Percentiles rank a stretch among this genome's conserved stretches.
Conservation (phyloP, 2,329 filamentous ascomycete genomes). For the Fusarium chuoi region DNA sequence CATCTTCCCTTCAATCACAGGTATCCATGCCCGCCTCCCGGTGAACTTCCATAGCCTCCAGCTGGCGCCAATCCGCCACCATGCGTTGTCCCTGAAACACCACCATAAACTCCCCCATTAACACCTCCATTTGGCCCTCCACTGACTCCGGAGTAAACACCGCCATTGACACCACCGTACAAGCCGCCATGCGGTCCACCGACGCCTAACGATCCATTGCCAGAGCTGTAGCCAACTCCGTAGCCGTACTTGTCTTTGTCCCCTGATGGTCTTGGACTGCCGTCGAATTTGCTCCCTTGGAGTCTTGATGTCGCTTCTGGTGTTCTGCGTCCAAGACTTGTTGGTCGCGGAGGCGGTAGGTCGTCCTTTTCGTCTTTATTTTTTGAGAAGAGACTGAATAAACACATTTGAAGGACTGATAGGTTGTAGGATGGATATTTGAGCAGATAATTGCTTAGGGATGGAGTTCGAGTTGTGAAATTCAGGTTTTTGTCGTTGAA, state of each 20-base stretch:
- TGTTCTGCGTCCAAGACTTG: constrained; percentile 20
- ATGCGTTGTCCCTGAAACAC: constrained; percentile 18
- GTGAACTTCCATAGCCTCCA: constrained; percentile 23
- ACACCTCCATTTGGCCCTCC: constrained; percentile 23
- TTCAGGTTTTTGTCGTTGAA: neutral
- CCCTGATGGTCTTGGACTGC: constrained; percentile 7
- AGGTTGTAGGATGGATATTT: neutral
- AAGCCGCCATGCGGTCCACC: constrained; percentile 14
- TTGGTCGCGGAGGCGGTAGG: constrained; percentile 8
- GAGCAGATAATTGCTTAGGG: fast-evolving
- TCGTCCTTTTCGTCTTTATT: constrained; percentile 6
- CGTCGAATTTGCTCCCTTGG: constrained; percentile 15
- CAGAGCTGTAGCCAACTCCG: constrained; percentile 7
- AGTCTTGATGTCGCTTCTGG: constrained; percentile 28
- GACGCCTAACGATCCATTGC: constrained; percentile 8
- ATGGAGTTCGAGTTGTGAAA: fast-evolving
- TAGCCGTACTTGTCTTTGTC: constrained; percentile 9
- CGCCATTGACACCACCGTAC: constrained; percentile 29
- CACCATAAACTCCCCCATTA: constrained; percentile 27
- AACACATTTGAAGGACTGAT: neutral
- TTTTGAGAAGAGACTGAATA: constrained; percentile 32
- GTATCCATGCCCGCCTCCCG: constrained; percentile 22
- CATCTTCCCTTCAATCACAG: neutral
- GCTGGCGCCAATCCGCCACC: constrained; percentile 18
- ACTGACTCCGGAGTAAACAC: constrained; percentile 17